Base-by-base conservation (phyloP, 1,139 yeast species). In the Pichia sp. region DNA sequence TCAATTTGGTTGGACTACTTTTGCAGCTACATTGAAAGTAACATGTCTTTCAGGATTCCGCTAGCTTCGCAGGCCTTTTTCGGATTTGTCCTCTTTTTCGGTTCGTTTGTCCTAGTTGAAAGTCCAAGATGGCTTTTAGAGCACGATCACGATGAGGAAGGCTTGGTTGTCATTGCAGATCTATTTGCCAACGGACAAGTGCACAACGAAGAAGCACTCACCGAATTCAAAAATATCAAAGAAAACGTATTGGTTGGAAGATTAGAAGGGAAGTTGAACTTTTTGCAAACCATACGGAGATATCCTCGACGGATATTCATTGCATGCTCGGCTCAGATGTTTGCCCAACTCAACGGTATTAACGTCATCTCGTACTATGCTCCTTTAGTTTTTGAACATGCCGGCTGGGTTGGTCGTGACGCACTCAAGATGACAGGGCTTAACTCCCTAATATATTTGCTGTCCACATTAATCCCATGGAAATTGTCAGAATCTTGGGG, bases 401-500 rank as follows among this genome's bases (percentile, higher is more conserved):
- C 97, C 2, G 97, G 97, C 30, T 90, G 97, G 97, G 72, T 79
- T 13, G 97, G 97, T 30, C 76, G 96, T 59, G 81, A 82, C 62
- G 97, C 97, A 2, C 82, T 90, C 58, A 78, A 90, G 58, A 89
- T 90, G 96, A 89, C 97, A 0, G 97, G 97, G n/a, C 77, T 88
- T 61, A 92, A 90, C 68, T 81, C 90, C 3, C 65, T 90, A 19
- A 78, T 90, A 47, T 92, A 90, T 69, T 79, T 90, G 13, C 63
- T 78, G 7, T 80, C 92, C 47, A 89, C 97, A 0, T 74, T 92
- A 41, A 93, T 96, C 3, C 96, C 97, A 0, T 90, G 97, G 97
- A 85, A 84, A 68, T 74, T 90, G 45, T 93, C 90, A 32, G 98
- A 90, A 68, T 75, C 78, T 50, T 89, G 96, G 96, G 97, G 97